phyloP scores from a whole-genome alignment of 2,329 filamentous ascomycete genomes.

The Arthrinium phaeospermum region DNA sequence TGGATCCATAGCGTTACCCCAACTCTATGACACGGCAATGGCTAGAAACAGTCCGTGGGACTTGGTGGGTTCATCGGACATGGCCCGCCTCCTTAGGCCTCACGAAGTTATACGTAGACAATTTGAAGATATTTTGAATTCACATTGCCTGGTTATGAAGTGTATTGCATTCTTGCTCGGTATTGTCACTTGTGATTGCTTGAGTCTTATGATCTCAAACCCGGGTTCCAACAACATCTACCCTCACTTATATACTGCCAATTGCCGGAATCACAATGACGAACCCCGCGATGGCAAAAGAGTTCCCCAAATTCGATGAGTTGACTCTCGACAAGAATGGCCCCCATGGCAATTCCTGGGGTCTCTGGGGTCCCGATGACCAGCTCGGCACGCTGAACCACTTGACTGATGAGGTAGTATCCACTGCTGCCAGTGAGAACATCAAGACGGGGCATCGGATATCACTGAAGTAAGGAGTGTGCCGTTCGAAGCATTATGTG shows the following conservation, averaged over 20 bases:
- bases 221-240: background rate
- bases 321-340: conserved; percentile 16
- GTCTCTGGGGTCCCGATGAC: conserved; percentile 13
- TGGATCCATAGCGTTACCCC: background rate
- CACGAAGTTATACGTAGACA: background rate
- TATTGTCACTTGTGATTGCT: no score
- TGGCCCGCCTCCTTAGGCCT: background rate
- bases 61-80: background rate
- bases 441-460: conserved; percentile 1
- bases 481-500: background rate
- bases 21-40: background rate
- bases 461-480: background rate
- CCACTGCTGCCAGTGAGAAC: background rate
- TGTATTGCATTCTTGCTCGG: no score
- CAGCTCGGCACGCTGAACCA: conserved; percentile 18
- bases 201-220: background rate
- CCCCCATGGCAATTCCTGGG: conserved; percentile 11
- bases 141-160: no score
- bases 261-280: background rate
- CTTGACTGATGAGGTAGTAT: background rate
- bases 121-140: background rate
- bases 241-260: background rate
- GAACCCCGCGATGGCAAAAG: background rate
- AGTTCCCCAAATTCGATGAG: background rate
- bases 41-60: no score